Percentiles rank a stretch among this genome's conserved stretches.
phyloP scores from a whole-genome alignment of 352 stramenopile genomes.

The Phytophthora europaea region DNA sequence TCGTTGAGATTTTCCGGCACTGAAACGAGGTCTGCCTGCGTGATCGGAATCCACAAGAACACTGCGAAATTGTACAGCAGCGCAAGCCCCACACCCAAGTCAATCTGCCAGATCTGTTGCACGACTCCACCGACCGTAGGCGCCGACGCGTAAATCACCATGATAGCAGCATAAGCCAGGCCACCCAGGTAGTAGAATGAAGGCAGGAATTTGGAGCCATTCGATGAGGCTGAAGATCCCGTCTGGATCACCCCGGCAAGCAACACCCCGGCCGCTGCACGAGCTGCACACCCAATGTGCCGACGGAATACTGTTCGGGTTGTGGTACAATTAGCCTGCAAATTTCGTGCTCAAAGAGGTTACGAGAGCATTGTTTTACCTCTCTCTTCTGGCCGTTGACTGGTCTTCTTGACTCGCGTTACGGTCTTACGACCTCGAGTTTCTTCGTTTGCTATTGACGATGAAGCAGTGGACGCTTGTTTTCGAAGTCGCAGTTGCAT shows the following conservation, averaged over 20 bases:
- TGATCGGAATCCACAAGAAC: conserved; percentile 61
- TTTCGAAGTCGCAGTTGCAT: conserved; percentile 50
- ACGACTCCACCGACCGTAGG: conserved; percentile 67
- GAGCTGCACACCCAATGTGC: conserved; percentile 48
- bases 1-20: conserved; percentile 58
- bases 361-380: conserved; percentile 5
- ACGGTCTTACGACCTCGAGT: conserved; percentile 20
- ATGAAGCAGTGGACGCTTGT: conserved; percentile 21
- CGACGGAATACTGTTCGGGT: conserved; percentile 42
- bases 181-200: conserved; percentile 73
- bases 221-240: conserved; percentile 32
- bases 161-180: conserved; percentile 67
- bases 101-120: conserved; percentile 77
- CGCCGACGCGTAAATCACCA: conserved; percentile 74
- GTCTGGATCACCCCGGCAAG: conserved; percentile 69
- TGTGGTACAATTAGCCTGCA: background rate
- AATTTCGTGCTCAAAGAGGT: background rate
- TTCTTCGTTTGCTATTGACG: conserved; percentile 26
- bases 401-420: conserved; percentile 48
- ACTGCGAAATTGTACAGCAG: conserved; percentile 78
- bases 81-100: conserved; percentile 67
- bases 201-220: conserved; percentile 61
- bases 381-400: conserved; percentile 44
- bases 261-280: conserved; percentile 69
- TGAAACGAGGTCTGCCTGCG: conserved; percentile 49